phyloP scores from a whole-genome alignment of 768 basidiomycete species.

The Psilocybe sp. region DNA sequence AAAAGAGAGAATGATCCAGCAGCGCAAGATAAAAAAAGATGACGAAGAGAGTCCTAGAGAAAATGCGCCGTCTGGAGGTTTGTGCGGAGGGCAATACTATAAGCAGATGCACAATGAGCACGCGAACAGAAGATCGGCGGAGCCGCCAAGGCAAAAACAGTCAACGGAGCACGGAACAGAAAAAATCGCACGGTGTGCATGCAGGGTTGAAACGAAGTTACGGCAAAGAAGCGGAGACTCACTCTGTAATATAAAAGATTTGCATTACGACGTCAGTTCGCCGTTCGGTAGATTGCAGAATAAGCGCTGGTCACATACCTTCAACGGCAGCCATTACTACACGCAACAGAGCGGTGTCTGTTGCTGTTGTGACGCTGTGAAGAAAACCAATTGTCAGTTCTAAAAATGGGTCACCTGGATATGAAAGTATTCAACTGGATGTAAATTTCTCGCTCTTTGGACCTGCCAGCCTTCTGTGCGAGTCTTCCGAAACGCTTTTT shows the following conservation, averaged over 20 bases:
- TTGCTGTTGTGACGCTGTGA: slow-evolving; percentile 80
- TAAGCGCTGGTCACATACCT: slow-evolving; percentile 50
- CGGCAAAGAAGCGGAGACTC: slow-evolving; percentile 33
- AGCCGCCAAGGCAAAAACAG: slow-evolving; percentile 13
- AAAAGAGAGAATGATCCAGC: slow-evolving; percentile 11
- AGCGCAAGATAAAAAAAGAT: slow-evolving; percentile 3
- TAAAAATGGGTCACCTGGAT: neutral
- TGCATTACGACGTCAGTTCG: neutral
- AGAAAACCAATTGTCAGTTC: neutral
- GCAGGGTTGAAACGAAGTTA: slow-evolving; percentile 6
- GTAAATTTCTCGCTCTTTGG: slow-evolving; percentile 88
- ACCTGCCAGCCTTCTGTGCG: slow-evolving; percentile 81
- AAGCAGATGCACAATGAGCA: slow-evolving; percentile 30
- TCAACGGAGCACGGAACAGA: slow-evolving; percentile 1
- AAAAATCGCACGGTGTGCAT: slow-evolving; percentile 5
- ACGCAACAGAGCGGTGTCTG: slow-evolving; percentile 82
- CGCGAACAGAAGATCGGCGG: slow-evolving; percentile 11
- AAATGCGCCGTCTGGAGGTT: slow-evolving; percentile 61
- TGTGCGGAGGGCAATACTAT: slow-evolving; percentile 66
- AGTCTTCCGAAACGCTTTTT: slow-evolving; percentile 79
- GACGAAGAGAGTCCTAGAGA: slow-evolving; percentile 6
- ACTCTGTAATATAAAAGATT: slow-evolving; percentile 48
- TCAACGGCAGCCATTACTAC: slow-evolving; percentile 96
- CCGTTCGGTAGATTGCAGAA: slow-evolving; percentile 1
- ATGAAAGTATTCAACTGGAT: slow-evolving; percentile 57